Evolutionary conservation across 352 stramenopile genomes (phyloP).

Genomic region (Phytopythium litorale): DNA sequence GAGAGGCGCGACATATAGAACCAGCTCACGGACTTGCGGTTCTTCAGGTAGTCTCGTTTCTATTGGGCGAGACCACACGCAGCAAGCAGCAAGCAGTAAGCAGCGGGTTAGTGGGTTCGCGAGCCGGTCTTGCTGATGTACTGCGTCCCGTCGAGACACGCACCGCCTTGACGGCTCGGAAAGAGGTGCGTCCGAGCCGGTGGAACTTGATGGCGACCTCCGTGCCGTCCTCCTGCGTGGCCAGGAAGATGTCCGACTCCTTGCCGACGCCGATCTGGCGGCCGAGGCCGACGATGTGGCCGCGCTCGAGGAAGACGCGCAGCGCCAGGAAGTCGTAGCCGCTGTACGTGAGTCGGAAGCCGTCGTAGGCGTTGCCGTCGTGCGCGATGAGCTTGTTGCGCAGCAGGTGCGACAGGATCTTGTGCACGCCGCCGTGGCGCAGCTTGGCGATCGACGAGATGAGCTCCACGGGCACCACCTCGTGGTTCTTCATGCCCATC

Average conservation of each 20-base stretch:
- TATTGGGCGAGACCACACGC: slow-evolving; percentile 22
- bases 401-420: slow-evolving; percentile 96
- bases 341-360: slow-evolving; percentile 97
- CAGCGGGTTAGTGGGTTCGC: neutral
- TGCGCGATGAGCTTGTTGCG: slow-evolving; percentile 98
- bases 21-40: slow-evolving; percentile 95
- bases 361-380: slow-evolving; percentile 96
- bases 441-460: slow-evolving; percentile 97
- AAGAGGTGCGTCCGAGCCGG: slow-evolving; percentile 97
- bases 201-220: slow-evolving; percentile 99
- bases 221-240: slow-evolving; percentile 90
- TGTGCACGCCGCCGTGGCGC: slow-evolving; percentile 96
- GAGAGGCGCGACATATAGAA: slow-evolving; percentile 99
- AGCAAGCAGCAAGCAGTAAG: neutral
- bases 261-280: slow-evolving; percentile 98
- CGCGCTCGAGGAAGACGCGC: slow-evolving; percentile 92
- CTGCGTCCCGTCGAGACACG: neutral
- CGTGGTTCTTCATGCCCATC: slow-evolving; percentile 99
- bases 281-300: slow-evolving; percentile 89
- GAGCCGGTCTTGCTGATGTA: neutral
- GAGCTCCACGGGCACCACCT: slow-evolving; percentile 96
- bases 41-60: slow-evolving; percentile 98
- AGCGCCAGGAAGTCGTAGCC: slow-evolving; percentile 99
- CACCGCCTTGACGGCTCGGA: slow-evolving; percentile 93
- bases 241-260: slow-evolving; percentile 99